Percentiles rank a stretch among this genome's conserved stretches.
Conservation (phyloP, 2,329 filamentous ascomycete genomes). For the Gnomoniopsis sp. region DNA sequence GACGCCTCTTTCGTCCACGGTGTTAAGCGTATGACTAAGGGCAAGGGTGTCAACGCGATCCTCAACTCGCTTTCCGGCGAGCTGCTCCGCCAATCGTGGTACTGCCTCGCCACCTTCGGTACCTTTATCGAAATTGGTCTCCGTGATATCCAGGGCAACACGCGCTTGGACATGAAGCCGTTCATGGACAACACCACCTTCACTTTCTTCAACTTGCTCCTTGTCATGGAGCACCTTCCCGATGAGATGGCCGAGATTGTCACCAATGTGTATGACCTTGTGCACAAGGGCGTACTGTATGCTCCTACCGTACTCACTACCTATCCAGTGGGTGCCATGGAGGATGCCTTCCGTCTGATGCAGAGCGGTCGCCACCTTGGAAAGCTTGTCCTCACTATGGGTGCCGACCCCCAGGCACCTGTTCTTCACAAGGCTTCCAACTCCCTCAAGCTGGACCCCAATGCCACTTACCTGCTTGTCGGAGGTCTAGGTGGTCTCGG, state of each 20-base stretch:
- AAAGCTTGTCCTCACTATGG: slow-evolving; percentile 29
- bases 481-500: slow-evolving; percentile 34
- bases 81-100: slow-evolving; percentile 23
- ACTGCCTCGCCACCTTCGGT: slow-evolving; percentile 17
- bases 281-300: slow-evolving; percentile 11
- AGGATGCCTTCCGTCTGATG: slow-evolving; percentile 14
- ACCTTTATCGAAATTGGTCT: slow-evolving; percentile 19
- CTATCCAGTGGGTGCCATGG: slow-evolving; percentile 11
- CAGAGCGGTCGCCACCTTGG: slow-evolving; percentile 17
- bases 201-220: slow-evolving; percentile 29
- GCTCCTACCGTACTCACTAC: slow-evolving; percentile 10
- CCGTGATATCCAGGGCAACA: slow-evolving; percentile 25
- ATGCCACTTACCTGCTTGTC: slow-evolving; percentile 30
- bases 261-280: slow-evolving; percentile 11
- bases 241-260: slow-evolving; percentile 12
- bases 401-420: slow-evolving; percentile 5
- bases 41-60: slow-evolving; percentile 28
- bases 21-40: slow-evolving; percentile 23
- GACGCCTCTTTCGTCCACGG: slow-evolving; percentile 25
- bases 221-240: slow-evolving; percentile 13
- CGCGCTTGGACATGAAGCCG: slow-evolving; percentile 31
- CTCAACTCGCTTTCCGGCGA: slow-evolving; percentile 30
- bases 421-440: slow-evolving; percentile 10
- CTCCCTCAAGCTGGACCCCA: slow-evolving; percentile 8
- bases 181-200: slow-evolving; percentile 19